Percentiles rank a stretch among this genome's conserved stretches.
These are phyloP conservation scores for Juncus inflexus DNA, from an alignment of 176 grass and related monocot species.

Conservation along the genomic window DNA sequence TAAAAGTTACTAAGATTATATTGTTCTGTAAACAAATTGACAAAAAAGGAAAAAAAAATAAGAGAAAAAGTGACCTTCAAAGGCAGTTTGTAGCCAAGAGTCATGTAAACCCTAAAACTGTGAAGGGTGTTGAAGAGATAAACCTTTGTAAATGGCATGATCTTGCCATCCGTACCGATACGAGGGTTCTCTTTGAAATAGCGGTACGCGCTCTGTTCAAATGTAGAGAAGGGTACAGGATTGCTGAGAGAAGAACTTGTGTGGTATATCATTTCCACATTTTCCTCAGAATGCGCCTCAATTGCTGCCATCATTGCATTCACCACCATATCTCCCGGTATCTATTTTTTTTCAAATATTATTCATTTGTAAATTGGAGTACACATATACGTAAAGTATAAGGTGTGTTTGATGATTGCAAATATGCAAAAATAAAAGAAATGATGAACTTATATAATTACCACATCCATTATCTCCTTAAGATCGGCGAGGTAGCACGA, in stretches of 20 bases:
- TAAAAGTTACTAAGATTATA: neutral
- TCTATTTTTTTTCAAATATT: conserved; percentile 34
- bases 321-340: conserved; percentile 86
- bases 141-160: conserved; percentile 44
- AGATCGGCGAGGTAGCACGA: conserved; percentile 66
- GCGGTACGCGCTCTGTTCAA: conserved; percentile 35
- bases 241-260: conserved; percentile 55
- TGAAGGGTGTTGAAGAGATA: conserved; percentile 48
- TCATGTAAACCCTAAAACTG: conserved; percentile 50
- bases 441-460: conserved; percentile 25
- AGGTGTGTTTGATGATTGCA: too few species aligned
- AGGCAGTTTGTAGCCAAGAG: conserved; percentile 61
- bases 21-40: neutral
- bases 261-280: conserved; percentile 37
- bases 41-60: neutral
- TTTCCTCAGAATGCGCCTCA: conserved; percentile 38
- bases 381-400: neutral
- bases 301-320: conserved; percentile 70
- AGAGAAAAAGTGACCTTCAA: conserved; percentile 35
- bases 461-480: conserved; percentile 50
- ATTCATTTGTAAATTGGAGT: neutral
- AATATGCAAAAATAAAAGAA: neutral
- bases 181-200: conserved; percentile 77
- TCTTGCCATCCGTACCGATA: conserved; percentile 43
- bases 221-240: conserved; percentile 42